These are phyloP conservation scores for Colletotrichum cereale DNA, from an alignment of 2,329 filamentous ascomycete species.

Conservation along the genomic window DNA sequence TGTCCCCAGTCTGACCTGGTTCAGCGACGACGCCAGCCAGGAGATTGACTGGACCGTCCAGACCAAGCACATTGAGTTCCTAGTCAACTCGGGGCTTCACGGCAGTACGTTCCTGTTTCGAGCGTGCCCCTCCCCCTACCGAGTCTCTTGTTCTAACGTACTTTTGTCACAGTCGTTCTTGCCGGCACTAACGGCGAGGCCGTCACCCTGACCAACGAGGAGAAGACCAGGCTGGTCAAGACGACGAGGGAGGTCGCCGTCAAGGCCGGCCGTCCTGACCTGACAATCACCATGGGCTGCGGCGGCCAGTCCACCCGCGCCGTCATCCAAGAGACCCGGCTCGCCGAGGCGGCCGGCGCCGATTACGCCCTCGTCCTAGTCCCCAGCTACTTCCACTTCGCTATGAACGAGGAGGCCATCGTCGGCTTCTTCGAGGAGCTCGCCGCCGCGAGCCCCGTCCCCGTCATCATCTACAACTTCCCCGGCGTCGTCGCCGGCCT, in stretches of 20 bases:
- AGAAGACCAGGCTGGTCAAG: slow-evolving; percentile 71
- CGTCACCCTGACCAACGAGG: slow-evolving; percentile 74
- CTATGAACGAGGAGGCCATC: slow-evolving; percentile 71
- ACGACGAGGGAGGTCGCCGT: slow-evolving; percentile 72
- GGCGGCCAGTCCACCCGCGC: slow-evolving; percentile 75
- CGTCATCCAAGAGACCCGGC: slow-evolving; percentile 72
- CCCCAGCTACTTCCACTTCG: slow-evolving; percentile 78
- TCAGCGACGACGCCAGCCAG: slow-evolving; percentile 59
- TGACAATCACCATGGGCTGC: slow-evolving; percentile 76
- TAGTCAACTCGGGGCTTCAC: slow-evolving; percentile 65
- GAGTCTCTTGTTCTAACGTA: not conserved
- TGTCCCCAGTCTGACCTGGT: slow-evolving; percentile 69
- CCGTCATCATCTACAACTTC: slow-evolving; percentile 80
- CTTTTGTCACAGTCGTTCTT: slow-evolving; percentile 63
- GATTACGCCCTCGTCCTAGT: slow-evolving; percentile 77
- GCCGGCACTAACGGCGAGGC: slow-evolving; percentile 82
- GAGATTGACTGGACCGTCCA: slow-evolving; percentile 69
- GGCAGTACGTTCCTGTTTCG: slow-evolving; percentile 51
- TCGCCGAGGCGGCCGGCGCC: slow-evolving; percentile 72
- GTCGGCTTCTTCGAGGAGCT: slow-evolving; percentile 73
- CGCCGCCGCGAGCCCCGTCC: slow-evolving; percentile 70
- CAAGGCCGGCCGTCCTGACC: slow-evolving; percentile 64
- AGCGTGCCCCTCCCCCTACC: not conserved
- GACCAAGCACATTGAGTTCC: slow-evolving; percentile 64
- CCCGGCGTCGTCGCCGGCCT: slow-evolving; percentile 75